phyloP scores from a whole-genome alignment of 148 eudicot species.

The Bassia scoparia region DNA sequence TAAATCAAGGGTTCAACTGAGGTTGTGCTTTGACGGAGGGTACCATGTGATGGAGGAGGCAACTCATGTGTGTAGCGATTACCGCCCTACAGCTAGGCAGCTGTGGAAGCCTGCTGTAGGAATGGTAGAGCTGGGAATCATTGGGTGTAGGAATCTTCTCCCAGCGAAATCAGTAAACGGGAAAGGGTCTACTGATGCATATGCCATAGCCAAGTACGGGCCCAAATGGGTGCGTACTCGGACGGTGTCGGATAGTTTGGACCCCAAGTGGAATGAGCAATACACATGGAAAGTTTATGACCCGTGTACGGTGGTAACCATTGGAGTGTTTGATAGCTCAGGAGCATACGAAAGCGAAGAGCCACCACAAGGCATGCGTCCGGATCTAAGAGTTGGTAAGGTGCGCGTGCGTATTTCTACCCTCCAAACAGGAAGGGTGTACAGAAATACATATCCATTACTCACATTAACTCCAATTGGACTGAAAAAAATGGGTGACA shows the following conservation, averaged over 20 bases:
- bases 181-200: slow-evolving; percentile 77
- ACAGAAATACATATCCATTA: slow-evolving; percentile 57
- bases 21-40: slow-evolving; percentile 90
- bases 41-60: slow-evolving; percentile 98
- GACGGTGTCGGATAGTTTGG: slow-evolving; percentile 57
- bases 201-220: slow-evolving; percentile 87
- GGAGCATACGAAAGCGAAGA: slow-evolving; percentile 46
- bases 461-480: slow-evolving; percentile 57
- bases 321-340: slow-evolving; percentile 77
- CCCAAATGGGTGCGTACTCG: slow-evolving; percentile 89
- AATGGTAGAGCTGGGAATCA: slow-evolving; percentile 70
- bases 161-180: slow-evolving; percentile 65
- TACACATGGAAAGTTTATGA: slow-evolving; percentile 92
- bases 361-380: slow-evolving; percentile 33
- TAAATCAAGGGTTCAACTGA: slow-evolving; percentile 66
- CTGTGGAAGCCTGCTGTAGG: slow-evolving; percentile 84
- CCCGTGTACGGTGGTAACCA: slow-evolving; percentile 72
- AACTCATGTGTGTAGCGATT: slow-evolving; percentile 78
- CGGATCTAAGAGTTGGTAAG: slow-evolving; percentile 78
- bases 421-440: slow-evolving; percentile 60
- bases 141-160: slow-evolving; percentile 63
- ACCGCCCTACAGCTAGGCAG: slow-evolving; percentile 88
- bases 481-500: slow-evolving; percentile 84
- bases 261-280: slow-evolving; percentile 98
- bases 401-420: slow-evolving; percentile 79